A percentile compares a stretch with the other conserved stretches of the same genome.
Evolutionary conservation across 805 yeast species (phyloP).

Genomic region (Henningerozyma blattae): DNA sequence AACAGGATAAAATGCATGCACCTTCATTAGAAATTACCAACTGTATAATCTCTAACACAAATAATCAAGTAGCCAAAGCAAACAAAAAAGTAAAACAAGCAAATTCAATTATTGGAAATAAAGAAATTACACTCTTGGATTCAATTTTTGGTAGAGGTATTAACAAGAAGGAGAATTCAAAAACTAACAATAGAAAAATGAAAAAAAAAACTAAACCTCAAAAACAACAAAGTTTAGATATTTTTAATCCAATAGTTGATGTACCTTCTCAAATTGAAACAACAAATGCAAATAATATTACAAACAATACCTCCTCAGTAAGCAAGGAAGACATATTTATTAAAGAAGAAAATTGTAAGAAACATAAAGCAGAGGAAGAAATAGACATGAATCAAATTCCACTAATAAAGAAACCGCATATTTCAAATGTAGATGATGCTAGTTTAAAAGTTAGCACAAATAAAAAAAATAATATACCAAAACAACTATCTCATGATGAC

Average conservation of each 20-base stretch:
- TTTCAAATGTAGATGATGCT: no score
- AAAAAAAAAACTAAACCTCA: not conserved
- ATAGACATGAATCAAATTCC: no score
- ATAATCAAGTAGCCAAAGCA: slow-evolving; percentile 1
- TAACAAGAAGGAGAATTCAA: slow-evolving; percentile 1
- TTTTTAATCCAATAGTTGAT: no score
- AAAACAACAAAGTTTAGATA: no score
- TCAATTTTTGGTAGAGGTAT: slow-evolving; percentile 11
- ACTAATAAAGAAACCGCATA: no score
- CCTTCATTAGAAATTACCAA: not conserved
- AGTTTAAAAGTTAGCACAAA: no score
- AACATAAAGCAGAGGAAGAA: no score
- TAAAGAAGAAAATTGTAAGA: not conserved
- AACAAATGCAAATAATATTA: no score
- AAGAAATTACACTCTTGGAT: slow-evolving; percentile 15
- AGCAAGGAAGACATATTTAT: not conserved
- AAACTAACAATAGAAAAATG: not conserved
- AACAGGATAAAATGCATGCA: slow-evolving; percentile 2
- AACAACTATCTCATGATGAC: not conserved
- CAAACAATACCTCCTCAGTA: not conserved
- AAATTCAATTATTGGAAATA: slow-evolving; percentile 5
- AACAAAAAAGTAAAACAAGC: slow-evolving; percentile 1
- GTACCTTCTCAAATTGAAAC: no score
- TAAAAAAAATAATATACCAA: no score
- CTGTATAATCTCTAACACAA: no score